phyloP scores from a whole-genome alignment of 2,329 filamentous ascomycete genomes.

The Sporothrix inflata region DNA sequence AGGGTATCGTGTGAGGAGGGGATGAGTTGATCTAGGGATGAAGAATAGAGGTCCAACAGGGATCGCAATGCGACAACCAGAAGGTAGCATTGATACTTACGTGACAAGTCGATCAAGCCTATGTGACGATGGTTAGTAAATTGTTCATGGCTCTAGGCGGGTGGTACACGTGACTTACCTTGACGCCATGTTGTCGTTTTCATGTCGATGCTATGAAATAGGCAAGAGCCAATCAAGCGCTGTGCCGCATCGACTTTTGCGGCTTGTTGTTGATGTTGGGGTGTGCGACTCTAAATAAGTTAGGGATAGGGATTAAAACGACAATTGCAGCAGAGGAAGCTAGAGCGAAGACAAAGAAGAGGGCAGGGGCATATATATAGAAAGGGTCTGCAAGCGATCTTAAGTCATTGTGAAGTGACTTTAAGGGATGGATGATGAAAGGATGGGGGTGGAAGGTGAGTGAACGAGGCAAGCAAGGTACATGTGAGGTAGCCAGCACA shows the following conservation, averaged over 20 bases:
- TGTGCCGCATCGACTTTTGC: slow-evolving; percentile 20
- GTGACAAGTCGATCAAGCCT: slow-evolving; percentile 86
- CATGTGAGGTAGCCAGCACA: background rate
- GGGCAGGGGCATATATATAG: background rate
- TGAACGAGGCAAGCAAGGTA: background rate
- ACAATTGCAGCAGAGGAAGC: background rate
- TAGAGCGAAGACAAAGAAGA: background rate
- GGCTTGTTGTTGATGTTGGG: background rate
- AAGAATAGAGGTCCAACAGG: background rate
- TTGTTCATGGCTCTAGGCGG: background rate
- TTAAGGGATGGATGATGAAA: background rate
- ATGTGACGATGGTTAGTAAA: slow-evolving; percentile 40
- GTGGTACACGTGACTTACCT: slow-evolving; percentile 47
- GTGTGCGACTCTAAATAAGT: background rate
- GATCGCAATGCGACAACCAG: background rate
- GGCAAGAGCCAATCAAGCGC: slow-evolving; percentile 30
- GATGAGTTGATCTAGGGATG: background rate
- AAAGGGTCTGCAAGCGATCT: background rate
- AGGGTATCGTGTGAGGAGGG: background rate
- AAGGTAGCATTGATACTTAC: slow-evolving; percentile 57
- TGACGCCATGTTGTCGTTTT: slow-evolving; percentile 57
- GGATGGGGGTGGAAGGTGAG: background rate
- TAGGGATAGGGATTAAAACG: background rate
- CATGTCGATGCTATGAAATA: slow-evolving; percentile 38
- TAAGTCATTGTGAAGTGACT: background rate